These are phyloP conservation scores for Euclidium syriacum DNA, from an alignment of 345 rosid species.

Conservation along the genomic window DNA sequence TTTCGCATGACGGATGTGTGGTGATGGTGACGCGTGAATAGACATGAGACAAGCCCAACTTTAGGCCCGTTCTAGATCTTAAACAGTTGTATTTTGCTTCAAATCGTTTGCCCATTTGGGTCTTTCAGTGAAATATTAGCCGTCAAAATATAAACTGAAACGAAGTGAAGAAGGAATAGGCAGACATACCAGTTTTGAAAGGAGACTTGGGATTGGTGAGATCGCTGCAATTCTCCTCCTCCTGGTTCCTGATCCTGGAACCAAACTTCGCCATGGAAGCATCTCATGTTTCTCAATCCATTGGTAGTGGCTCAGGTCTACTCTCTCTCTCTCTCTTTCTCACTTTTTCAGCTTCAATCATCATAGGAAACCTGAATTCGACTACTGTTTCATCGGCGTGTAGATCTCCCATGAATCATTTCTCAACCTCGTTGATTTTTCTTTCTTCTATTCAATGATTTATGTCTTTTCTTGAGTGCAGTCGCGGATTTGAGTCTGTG, in stretches of 20 bases:
- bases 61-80: too few species aligned
- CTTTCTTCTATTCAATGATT: background rate
- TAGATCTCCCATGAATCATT: conserved; percentile 17
- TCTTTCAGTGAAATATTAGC: too few species aligned
- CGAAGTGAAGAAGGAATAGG: background rate
- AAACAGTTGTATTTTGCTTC: too few species aligned
- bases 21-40: too few species aligned
- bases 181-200: conserved; percentile 2
- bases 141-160: too few species aligned
- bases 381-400: background rate
- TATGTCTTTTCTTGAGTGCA: too few species aligned
- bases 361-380: background rate
- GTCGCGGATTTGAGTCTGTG: conserved; percentile 71
- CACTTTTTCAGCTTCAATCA: background rate
- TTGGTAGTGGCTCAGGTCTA: conserved; percentile 17
- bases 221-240: background rate
- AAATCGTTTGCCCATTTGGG: too few species aligned
- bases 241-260: background rate
- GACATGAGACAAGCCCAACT: too few species aligned
- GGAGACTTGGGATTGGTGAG: background rate
- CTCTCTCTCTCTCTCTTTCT: background rate
- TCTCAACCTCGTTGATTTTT: background rate
- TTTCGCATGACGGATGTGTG: too few species aligned
- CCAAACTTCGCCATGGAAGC: conserved; percentile 9
- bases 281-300: conserved; percentile 18